Evolutionary conservation across 2,329 filamentous ascomycete genomes (phyloP).

Genomic region (Claviceps paspali): DNA sequence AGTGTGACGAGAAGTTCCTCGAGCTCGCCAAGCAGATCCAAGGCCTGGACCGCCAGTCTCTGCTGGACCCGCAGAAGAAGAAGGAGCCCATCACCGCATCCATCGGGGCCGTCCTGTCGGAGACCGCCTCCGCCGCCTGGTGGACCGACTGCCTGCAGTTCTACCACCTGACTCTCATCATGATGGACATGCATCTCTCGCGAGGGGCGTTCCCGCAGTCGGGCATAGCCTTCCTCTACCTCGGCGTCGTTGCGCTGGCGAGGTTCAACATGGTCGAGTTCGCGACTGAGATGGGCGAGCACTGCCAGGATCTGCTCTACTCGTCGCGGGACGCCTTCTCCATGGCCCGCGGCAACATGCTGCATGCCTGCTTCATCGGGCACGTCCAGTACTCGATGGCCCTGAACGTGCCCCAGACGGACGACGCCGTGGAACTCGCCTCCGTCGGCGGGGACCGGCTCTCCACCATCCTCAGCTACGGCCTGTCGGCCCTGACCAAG

Average conservation of each 20-base stretch:
- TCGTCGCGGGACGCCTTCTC: conserved; percentile 49
- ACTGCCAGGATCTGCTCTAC: conserved; percentile 49
- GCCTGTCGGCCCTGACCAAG: conserved; percentile 48
- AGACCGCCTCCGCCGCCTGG: conserved; percentile 55
- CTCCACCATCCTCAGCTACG: conserved; percentile 56
- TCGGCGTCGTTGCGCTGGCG: conserved; percentile 51
- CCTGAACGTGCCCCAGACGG: conserved; percentile 42
- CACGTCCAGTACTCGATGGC: conserved; percentile 51
- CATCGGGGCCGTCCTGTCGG: conserved; percentile 53
- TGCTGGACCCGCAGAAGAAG: conserved; percentile 27
- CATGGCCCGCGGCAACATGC: conserved; percentile 51
- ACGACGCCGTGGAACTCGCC: conserved; percentile 51
- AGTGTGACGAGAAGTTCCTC: conserved; percentile 63
- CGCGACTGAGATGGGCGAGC: conserved; percentile 47
- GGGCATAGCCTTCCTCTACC: conserved; percentile 50
- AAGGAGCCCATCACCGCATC: conserved; percentile 42
- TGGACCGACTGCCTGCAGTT: conserved; percentile 61
- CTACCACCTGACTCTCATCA: conserved; percentile 52
- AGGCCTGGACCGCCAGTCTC: conserved; percentile 33
- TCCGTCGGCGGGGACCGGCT: conserved; percentile 55
- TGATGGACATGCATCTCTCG: conserved; percentile 50
- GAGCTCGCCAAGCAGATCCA: conserved; percentile 44
- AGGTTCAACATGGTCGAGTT: conserved; percentile 58
- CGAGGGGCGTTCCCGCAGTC: conserved; percentile 54
- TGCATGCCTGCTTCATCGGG: conserved; percentile 54